Percentiles rank a stretch among this genome's conserved stretches.
Evolutionary conservation across 108 stramenopile species (phyloP).

Genomic region (Nitzschia sp.): DNA sequence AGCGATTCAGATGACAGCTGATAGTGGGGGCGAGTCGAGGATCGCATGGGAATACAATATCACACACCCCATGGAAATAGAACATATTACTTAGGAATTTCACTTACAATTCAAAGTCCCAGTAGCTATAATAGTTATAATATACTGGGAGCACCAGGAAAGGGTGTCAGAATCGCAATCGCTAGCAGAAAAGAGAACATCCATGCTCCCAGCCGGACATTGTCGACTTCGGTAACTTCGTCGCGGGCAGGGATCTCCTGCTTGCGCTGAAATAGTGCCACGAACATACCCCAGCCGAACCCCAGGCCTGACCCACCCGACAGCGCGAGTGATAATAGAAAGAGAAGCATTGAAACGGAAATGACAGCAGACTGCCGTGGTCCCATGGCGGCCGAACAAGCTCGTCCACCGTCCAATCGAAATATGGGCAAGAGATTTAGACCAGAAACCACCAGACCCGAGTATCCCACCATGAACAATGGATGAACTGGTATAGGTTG

Average conservation of each 20-base stretch:
- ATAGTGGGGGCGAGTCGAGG: background rate
- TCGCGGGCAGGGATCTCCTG: constrained; percentile 70
- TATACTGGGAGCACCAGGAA: constrained; percentile 53
- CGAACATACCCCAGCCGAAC: constrained; percentile 54
- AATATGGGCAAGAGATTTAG: constrained; percentile 91
- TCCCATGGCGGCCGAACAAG: constrained; percentile 68
- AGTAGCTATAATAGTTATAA: too few relatives aligned
- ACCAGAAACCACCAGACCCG: constrained; percentile 81
- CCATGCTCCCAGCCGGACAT: constrained; percentile 45
- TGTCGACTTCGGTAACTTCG: constrained; percentile 67
- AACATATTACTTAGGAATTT: too few relatives aligned
- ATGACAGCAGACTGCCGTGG: constrained; percentile 39
- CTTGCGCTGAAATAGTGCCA: constrained; percentile 56
- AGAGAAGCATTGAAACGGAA: constrained; percentile 49
- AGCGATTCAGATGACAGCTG: constrained; percentile 4
- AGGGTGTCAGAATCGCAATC: constrained; percentile 59
- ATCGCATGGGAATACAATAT: too few relatives aligned
- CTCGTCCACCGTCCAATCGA: constrained; percentile 90
- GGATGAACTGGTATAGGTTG: constrained; percentile 90
- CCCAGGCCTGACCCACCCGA: constrained; percentile 39
- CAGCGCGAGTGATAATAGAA: constrained; percentile 44
- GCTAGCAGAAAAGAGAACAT: constrained; percentile 37
- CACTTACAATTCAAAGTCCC: too few relatives aligned
- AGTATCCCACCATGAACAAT: constrained; percentile 74
- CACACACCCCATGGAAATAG: too few relatives aligned